Evolutionary conservation across 208 protist species (phyloP).

Genomic region (Tetramitus jugosus): DNA sequence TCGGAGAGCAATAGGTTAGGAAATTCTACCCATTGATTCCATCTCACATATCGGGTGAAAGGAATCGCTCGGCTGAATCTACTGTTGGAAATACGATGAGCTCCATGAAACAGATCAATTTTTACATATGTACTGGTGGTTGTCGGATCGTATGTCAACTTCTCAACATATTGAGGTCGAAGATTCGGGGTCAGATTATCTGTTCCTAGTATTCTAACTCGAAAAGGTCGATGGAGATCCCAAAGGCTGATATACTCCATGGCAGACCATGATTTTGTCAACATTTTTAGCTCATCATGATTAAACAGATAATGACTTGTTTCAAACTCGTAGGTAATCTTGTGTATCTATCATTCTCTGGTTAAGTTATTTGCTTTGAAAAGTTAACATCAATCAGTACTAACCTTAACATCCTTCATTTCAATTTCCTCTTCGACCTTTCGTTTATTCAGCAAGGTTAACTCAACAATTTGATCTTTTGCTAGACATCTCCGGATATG

Average conservation of each 20-base stretch:
- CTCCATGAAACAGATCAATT: slow-evolving; percentile 5
- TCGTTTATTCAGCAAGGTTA: background rate
- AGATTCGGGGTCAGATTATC: background rate
- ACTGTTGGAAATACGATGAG: background rate
- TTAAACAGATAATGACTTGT: background rate
- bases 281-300: background rate
- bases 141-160: background rate
- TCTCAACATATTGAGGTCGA: background rate
- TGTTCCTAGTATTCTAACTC: background rate
- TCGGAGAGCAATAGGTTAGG: slow-evolving; percentile 35
- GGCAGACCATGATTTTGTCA: background rate
- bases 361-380: background rate
- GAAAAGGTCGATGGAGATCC: background rate
- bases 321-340: background rate
- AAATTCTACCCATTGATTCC: slow-evolving; percentile 31
- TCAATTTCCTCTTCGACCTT: background rate
- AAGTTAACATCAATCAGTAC: too few relatives aligned
- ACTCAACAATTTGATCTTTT: background rate
- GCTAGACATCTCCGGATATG: slow-evolving; percentile 1
- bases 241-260: slow-evolving; percentile 7
- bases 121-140: background rate
- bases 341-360: background rate
- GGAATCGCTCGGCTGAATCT: background rate
- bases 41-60: slow-evolving; percentile 29
- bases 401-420: background rate